These are phyloP conservation scores for Syzygium aromaticum DNA, from an alignment of 345 rosid genomes.

Conservation along the genomic window DNA sequence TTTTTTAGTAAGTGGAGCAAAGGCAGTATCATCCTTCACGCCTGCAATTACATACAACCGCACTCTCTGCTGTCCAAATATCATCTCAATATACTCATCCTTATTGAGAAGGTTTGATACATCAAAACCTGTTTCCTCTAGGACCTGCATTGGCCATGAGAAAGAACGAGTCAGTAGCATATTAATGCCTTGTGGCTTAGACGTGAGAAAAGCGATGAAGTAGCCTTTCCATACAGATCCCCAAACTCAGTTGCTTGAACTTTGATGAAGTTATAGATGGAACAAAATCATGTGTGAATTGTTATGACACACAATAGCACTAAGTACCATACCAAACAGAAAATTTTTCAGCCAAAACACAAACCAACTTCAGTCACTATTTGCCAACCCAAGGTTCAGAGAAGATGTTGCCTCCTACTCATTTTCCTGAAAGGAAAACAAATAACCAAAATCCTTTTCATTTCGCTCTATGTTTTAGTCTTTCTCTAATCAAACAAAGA, in stretches of 20 bases:
- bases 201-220: background rate
- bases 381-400: background rate
- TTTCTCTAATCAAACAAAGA: background rate
- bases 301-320: background rate
- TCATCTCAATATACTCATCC: slow-evolving; percentile 72
- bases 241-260: background rate
- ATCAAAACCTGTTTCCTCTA: slow-evolving; percentile 96
- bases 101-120: slow-evolving; percentile 70
- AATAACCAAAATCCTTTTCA: background rate
- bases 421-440: background rate
- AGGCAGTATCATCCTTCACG: slow-evolving; percentile 80
- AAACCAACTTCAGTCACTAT: background rate
- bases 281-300: background rate
- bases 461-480: background rate
- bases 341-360: background rate
- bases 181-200: background rate
- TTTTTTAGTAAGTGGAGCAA: slow-evolving; percentile 96
- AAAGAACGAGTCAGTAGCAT: background rate
- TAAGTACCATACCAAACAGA: background rate
- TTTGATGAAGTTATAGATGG: background rate
- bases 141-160: slow-evolving; percentile 45
- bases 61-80: slow-evolving; percentile 96
- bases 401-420: background rate
- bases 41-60: slow-evolving; percentile 87
- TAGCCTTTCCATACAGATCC: background rate